Conservation (phyloP, 2,329 filamentous ascomycete genomes). For the Ilyonectria sp. region DNA sequence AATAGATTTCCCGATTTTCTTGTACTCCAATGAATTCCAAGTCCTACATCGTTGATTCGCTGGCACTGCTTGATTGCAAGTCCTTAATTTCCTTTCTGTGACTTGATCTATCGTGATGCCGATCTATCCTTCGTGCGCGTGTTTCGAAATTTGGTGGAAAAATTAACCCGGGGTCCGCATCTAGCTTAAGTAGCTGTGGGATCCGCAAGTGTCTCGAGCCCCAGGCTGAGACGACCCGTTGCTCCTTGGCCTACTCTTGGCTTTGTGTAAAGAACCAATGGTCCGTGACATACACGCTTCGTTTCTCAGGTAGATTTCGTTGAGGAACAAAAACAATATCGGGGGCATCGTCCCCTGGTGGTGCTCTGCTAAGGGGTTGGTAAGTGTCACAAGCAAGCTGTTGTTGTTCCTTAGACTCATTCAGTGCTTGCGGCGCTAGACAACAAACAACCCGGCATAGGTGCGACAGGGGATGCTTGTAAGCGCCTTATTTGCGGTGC, state of each 20-base stretch:
- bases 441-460: neutral
- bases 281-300: neutral
- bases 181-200: neutral
- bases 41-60: neutral
- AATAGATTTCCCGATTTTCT: constrained; percentile 36
- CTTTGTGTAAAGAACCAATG: neutral
- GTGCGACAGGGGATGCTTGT: neutral
- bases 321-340: neutral
- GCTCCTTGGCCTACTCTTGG: neutral
- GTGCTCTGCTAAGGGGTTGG: neutral
- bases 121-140: neutral
- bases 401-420: neutral
- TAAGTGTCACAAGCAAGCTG: neutral
- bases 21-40: constrained; percentile 33
- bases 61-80: constrained; percentile 36
- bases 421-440: neutral
- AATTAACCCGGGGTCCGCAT: neutral
- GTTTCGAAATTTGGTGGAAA: constrained; percentile 6
- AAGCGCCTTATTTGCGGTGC: too few species aligned
- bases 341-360: neutral
- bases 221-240: constrained; percentile 13
- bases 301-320: neutral
- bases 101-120: neutral
- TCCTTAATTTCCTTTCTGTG: neutral
- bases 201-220: constrained; percentile 13